Percentiles rank a stretch among this genome's conserved stretches.
Conservation (phyloP, 192 early-diverging fungal genomes). For the Phycomyces nitens region DNA sequence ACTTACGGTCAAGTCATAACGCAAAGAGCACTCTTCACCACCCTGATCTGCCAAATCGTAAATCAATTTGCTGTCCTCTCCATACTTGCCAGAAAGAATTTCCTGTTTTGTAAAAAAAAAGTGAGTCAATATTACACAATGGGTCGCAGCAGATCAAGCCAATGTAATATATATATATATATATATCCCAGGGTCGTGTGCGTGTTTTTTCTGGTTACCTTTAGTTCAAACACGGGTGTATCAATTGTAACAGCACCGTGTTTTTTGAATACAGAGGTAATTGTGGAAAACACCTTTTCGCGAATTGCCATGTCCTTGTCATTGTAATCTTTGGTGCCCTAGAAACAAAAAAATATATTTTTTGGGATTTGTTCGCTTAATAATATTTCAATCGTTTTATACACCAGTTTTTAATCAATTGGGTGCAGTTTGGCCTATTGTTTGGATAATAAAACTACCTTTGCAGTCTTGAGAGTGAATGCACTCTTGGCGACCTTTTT, state of each 20-base stretch:
- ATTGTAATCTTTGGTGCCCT: conserved; percentile 94
- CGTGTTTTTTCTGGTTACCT: conserved; percentile 49
- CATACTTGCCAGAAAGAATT: conserved; percentile 94
- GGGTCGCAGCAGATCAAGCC: no score
- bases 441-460: conserved; percentile 51
- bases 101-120: conserved; percentile 54
- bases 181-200: neutral
- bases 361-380: neutral
- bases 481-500: conserved; percentile 45
- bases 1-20: conserved; percentile 90
- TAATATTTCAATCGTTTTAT: no score
- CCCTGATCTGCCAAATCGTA: conserved; percentile 97
- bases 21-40: conserved; percentile 89
- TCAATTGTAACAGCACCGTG: conserved; percentile 99
- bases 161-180: neutral
- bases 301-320: conserved; percentile 98
- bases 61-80: conserved; percentile 97
- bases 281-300: conserved; percentile 85
- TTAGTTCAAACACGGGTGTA: conserved; percentile 97
- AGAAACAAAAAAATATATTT: conserved; percentile 2
- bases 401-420: no score
- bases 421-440: no score
- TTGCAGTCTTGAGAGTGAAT: conserved; percentile 74
- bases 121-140: no score
- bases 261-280: conserved; percentile 85